These are phyloP conservation scores for Geotrichum candidum DNA, from an alignment of 1,139 yeast genomes.

Conservation along the genomic window DNA sequence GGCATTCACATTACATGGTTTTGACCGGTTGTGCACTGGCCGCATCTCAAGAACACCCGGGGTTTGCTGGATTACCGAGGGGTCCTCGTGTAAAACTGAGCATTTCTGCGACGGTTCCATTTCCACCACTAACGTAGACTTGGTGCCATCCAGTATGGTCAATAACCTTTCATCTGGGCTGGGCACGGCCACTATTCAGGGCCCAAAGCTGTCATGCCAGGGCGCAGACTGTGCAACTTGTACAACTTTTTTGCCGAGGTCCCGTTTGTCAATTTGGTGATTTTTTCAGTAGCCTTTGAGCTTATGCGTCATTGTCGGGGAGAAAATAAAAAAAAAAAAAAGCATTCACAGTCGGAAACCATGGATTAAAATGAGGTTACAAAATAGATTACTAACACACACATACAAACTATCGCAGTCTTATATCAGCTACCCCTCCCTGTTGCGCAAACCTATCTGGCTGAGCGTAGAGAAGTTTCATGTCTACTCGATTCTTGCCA, in stretches of 20 bases:
- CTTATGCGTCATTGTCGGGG: background rate
- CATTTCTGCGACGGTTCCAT: no score
- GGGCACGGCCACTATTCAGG: background rate
- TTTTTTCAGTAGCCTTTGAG: background rate
- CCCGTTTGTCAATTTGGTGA: background rate
- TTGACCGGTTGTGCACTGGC: no score
- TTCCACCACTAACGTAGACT: no score
- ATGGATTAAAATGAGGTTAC: no score
- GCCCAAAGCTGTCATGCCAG: background rate
- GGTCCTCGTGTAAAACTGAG: no score
- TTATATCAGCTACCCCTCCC: constrained; percentile 10
- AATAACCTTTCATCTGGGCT: no score
- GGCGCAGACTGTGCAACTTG: background rate
- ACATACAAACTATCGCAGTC: background rate
- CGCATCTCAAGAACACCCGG: no score
- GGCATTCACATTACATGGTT: no score
- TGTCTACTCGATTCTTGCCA: constrained; percentile 5
- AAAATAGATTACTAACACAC: background rate
- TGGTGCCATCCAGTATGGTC: no score
- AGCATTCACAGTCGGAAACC: no score
- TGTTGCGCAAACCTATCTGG: background rate
- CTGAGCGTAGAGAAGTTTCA: constrained; percentile 4
- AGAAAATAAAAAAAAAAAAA: no score
- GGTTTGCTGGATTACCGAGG: no score
- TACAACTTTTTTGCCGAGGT: background rate